Conservation (phyloP, 2,329 filamentous ascomycete species). For the Cladosporium sp. region DNA sequence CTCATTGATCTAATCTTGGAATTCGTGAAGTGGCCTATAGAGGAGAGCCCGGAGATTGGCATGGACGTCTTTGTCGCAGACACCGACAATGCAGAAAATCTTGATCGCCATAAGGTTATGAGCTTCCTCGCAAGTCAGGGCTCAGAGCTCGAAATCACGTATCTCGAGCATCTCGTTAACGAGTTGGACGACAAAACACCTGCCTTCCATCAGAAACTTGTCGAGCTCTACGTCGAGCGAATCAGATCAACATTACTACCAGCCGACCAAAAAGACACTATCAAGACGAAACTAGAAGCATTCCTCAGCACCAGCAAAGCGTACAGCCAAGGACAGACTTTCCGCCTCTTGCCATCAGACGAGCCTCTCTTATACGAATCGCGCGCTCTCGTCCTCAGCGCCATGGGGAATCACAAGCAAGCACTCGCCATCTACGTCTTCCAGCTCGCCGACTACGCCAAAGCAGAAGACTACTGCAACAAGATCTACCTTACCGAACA, state of each 20-base stretch:
- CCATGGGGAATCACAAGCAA: conserved; percentile 93
- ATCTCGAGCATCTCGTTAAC: conserved; percentile 84
- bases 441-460: conserved; percentile 77
- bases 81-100: conserved; percentile 86
- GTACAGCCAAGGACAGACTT: conserved; percentile 65
- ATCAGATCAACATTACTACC: conserved; percentile 41
- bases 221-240: conserved; percentile 64
- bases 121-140: conserved; percentile 70
- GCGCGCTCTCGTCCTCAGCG: conserved; percentile 83
- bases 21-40: conserved; percentile 83
- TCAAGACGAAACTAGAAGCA: conserved; percentile 58
- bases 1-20: conserved; percentile 88
- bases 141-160: conserved; percentile 66
- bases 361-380: conserved; percentile 84
- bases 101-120: conserved; percentile 73
- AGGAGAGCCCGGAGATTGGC: conserved; percentile 65
- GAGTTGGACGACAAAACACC: conserved; percentile 81
- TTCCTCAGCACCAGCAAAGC: conserved; percentile 74
- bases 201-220: conserved; percentile 80
- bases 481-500: conserved; percentile 61
- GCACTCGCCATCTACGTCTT: conserved; percentile 98
- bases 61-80: conserved; percentile 95
- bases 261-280: conserved; percentile 28
- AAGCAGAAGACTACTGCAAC: conserved; percentile 98
- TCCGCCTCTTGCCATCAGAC: conserved; percentile 73